These are phyloP conservation scores for Lipomyces japonicus DNA, from an alignment of 805 yeast species.

Conservation along the genomic window DNA sequence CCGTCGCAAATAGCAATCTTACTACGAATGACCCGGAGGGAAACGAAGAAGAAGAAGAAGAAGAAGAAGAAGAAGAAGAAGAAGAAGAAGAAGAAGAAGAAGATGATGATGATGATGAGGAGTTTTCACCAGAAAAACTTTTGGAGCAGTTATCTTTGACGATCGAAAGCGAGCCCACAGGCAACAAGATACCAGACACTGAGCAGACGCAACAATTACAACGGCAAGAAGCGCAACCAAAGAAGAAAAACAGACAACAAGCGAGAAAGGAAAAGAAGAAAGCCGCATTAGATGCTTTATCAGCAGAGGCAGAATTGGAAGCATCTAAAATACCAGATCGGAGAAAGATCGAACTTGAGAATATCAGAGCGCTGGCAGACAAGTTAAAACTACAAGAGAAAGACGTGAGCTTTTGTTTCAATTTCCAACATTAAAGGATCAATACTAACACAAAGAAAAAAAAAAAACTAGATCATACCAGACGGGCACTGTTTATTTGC, in stretches of 20 bases:
- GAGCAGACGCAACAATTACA: not conserved
- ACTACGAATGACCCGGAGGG: conserved; percentile 2
- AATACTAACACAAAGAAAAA: not conserved
- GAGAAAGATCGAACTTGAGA: conserved; percentile 66
- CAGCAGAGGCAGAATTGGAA: conserved; percentile 67
- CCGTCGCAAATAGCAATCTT: too few species aligned
- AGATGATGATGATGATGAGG: conserved; percentile 44
- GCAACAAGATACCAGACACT: not conserved
- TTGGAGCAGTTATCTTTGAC: conserved; percentile 51
- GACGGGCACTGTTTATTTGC: conserved; percentile 95
- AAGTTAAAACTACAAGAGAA: conserved; percentile 12
- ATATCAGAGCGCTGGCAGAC: conserved; percentile 44
- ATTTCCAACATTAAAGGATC: not conserved
- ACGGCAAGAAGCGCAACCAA: not conserved
- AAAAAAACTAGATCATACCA: conserved; percentile 44
- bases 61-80: conserved; percentile 15
- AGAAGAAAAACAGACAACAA: conserved; percentile 69
- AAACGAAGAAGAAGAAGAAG: conserved; percentile 7
- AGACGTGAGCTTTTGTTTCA: conserved; percentile 12
- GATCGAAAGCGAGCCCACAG: conserved; percentile 33
- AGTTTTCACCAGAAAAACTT: conserved; percentile 62
- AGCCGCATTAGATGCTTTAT: conserved; percentile 58
- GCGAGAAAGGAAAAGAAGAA: conserved; percentile 76
- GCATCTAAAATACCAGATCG: conserved; percentile 64
- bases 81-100: conserved; percentile 29